Conservation (phyloP, 2,329 filamentous ascomycete species). For the Chaetomium globosum region DNA sequence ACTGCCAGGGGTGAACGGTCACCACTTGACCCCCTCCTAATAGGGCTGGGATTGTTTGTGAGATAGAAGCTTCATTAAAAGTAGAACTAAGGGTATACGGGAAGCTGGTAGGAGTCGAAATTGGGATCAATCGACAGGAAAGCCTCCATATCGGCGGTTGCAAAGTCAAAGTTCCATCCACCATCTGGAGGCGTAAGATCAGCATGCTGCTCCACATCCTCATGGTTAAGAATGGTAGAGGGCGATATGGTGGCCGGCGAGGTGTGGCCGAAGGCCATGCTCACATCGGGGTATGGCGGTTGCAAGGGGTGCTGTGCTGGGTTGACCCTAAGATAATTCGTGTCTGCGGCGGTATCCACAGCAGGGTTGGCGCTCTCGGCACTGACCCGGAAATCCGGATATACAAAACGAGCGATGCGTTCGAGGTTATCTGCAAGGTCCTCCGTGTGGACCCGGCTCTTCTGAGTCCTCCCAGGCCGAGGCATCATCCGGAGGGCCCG, state of each 20-base stretch:
- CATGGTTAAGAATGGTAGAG: neutral
- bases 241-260: constrained; percentile 5
- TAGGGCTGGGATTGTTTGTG: constrained; percentile 2
- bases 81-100: constrained; percentile 3
- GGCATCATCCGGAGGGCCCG: constrained; percentile 15
- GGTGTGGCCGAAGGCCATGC: neutral
- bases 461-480: neutral
- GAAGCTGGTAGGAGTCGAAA: constrained; percentile 10
- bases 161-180: constrained; percentile 16
- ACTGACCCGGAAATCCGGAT: constrained; percentile 17
- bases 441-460: neutral
- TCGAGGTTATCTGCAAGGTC: constrained; percentile 6
- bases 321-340: neutral
- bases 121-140: constrained; percentile 15
- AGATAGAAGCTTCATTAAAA: neutral
- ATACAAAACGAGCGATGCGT: constrained; percentile 11
- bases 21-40: neutral
- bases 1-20: neutral
- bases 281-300: too few species aligned
- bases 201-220: constrained; percentile 8
- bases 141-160: constrained; percentile 16
- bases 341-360: neutral
- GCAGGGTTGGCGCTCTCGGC: neutral
- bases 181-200: constrained; percentile 2
- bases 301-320: neutral